Evolutionary conservation across 306 rosid species (phyloP), one percentile per base, ranked within the genome.

Genomic region (Argentina anserina): DNA sequence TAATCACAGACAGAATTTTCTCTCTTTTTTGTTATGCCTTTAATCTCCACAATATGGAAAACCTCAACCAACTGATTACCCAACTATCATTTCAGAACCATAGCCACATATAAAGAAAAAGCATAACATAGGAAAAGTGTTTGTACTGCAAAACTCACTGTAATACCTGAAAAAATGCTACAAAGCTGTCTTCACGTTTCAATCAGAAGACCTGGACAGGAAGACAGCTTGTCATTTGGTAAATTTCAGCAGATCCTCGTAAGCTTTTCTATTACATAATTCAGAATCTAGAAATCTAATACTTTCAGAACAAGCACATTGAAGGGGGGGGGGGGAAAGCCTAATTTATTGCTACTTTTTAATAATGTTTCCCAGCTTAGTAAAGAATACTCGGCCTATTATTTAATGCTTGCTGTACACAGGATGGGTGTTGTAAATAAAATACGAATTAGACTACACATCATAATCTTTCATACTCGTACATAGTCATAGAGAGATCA

Each of bases 61-160:
- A 89, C 94, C 94, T 80, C 84, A 86, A 70, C 86, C 88, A 81
- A 74, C 87, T 82, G 83, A 84, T 90, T 92, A 93, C 82, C 96
- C 93, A 77, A 86, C 72, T 61, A 93, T 80, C 84, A 89, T 59
- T 12, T 59, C 65, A 14, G 39, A 56, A 56, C 25, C 89, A 43
- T 92, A 78, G 74, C 92, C 92, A 79, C 89, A 90, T 78, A 62
- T 84, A 90, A 58, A 79, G 87, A 62, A 59, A 29, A 86, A 76
- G 90, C 85, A 84, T 89, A 87, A 82, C 87, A 89, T 74, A 89
- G 83, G 78, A 89, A 89, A 83, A 87, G 98, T 47, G 87, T 89
- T 76, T 90, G 97, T 40, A 85, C 98, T 61, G 89, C 90, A 86
- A 90, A 85, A 28, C 96, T 89, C 53, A 87, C 88, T 49, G 90